Conservation (phyloP, 1,139 yeast genomes). For the Candida pseudocylindracea region DNA sequence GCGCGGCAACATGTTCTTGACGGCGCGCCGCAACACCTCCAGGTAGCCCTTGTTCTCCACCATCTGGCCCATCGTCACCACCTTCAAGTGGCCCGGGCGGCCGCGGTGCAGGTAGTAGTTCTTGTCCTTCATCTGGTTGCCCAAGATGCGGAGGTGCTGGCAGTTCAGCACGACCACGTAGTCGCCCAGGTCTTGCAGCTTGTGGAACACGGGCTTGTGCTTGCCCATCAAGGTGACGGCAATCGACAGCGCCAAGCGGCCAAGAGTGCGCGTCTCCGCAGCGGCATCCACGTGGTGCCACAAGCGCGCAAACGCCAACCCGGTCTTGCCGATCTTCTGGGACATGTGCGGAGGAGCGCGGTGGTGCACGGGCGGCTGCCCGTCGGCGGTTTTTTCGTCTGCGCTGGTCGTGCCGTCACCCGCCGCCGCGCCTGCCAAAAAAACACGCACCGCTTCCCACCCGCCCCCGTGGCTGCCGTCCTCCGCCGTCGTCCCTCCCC, state of each 20-base stretch:
- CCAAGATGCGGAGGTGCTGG: slow-evolving; percentile 56
- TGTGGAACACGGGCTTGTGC: slow-evolving; percentile 76
- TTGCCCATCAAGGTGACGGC: slow-evolving; percentile 85
- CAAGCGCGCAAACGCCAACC: slow-evolving; percentile 57
- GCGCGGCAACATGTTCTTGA: slow-evolving; percentile 90
- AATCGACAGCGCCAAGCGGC: slow-evolving; percentile 77
- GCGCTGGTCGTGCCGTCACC: too few species aligned
- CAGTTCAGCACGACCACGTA: slow-evolving; percentile 94
- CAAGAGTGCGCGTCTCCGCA: slow-evolving; percentile 63
- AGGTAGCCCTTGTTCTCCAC: slow-evolving; percentile 66
- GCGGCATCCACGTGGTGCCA: slow-evolving; percentile 97
- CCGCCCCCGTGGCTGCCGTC: too few species aligned
- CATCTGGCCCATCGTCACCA: slow-evolving; percentile 63
- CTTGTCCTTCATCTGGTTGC: slow-evolving; percentile 64
- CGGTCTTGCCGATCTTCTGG: slow-evolving; percentile 37
- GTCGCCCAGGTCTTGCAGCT: slow-evolving; percentile 74
- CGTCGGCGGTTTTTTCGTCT: too few species aligned
- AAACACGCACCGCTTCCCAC: too few species aligned
- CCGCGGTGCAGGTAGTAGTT: slow-evolving; percentile 83
- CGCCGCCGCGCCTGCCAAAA: too few species aligned
- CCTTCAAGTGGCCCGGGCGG: slow-evolving; percentile 76
- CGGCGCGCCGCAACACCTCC: slow-evolving; percentile 68
- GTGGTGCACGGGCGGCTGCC: too few species aligned
- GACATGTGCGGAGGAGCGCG: slow-evolving; percentile 14
- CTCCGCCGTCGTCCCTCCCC: not conserved